Conservation (phyloP, 176 grass and related monocot species). For the Triticum urartu region DNA sequence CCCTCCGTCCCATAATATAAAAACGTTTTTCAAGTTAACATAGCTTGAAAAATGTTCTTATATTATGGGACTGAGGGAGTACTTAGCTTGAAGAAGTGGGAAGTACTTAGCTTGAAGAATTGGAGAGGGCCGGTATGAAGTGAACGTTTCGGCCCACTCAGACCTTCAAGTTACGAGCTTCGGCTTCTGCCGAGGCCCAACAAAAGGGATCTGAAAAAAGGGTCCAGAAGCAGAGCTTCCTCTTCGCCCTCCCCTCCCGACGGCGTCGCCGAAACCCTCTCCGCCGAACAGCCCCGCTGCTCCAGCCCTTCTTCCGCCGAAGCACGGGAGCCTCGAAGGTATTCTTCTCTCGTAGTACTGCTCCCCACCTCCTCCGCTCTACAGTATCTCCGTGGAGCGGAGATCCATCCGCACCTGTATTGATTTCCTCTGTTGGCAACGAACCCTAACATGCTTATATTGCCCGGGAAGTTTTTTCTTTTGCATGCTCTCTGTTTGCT, state of each 20-base stretch:
- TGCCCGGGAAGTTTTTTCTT: neutral
- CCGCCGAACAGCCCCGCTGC: neutral
- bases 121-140: neutral
- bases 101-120: too few relatives aligned
- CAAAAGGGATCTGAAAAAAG: neutral
- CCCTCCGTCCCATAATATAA: too few relatives aligned
- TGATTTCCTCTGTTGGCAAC: slow-evolving; percentile 3
- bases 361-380: neutral
- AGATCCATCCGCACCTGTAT: neutral
- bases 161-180: neutral
- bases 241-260: neutral
- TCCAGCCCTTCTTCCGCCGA: neutral
- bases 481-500: neutral
- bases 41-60: too few relatives aligned
- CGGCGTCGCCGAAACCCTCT: slow-evolving; percentile 1
- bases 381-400: neutral
- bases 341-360: neutral
- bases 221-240: slow-evolving; percentile 2
- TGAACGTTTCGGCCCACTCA: neutral
- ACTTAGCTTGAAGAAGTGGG: too few relatives aligned
- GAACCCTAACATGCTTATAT: slow-evolving; percentile 16
- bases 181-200: neutral
- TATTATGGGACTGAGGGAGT: too few relatives aligned
- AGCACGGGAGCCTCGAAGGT: neutral
- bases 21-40: too few relatives aligned